A percentile compares a stretch with the other conserved stretches of the same genome.
Conservation (phyloP, 257 asterid genomes). For the Petrea volubilis region DNA sequence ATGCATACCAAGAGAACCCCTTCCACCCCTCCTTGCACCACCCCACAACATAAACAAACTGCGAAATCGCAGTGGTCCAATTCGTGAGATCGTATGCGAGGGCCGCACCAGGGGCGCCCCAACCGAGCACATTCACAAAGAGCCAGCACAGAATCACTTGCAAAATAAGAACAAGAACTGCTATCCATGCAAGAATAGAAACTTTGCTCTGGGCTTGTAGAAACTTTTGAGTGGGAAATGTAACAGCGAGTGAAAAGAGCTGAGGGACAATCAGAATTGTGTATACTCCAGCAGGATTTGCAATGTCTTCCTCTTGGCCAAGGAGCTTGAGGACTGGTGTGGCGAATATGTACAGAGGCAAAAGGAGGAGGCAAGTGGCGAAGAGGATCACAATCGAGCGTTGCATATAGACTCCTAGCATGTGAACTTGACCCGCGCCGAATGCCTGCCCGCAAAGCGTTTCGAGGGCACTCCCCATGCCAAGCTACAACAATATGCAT, state of each 20-base stretch:
- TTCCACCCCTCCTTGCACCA: conserved; percentile 94
- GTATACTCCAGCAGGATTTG: conserved; percentile 65
- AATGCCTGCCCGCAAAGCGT: conserved; percentile 88
- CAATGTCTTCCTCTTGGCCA: conserved; percentile 65
- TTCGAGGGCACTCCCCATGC: conserved; percentile 97
- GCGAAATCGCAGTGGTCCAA: conserved; percentile 57
- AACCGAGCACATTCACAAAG: conserved; percentile 44
- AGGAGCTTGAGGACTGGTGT: conserved; percentile 68
- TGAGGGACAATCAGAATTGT: conserved; percentile 61
- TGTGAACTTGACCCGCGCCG: conserved; percentile 77
- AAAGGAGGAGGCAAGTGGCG: conserved; percentile 44
- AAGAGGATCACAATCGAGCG: conserved; percentile 67
- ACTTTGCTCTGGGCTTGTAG: conserved; percentile 92
- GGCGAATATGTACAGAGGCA: conserved; percentile 70
- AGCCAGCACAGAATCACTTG: conserved; percentile 63
- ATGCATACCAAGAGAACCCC: conserved; percentile 65
- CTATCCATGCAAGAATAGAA: conserved; percentile 58
- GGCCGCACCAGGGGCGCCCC: conserved; percentile 76
- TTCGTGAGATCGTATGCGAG: conserved; percentile 51
- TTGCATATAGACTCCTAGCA: conserved; percentile 85
- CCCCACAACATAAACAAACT: conserved; percentile 60
- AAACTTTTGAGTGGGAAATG: conserved; percentile 70
- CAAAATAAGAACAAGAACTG: conserved; percentile 34
- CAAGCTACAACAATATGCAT: conserved; percentile 52
- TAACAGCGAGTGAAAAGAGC: conserved; percentile 53